Base-by-base conservation (phyloP, 257 asterid genomes). In the Ilex asprella region DNA sequence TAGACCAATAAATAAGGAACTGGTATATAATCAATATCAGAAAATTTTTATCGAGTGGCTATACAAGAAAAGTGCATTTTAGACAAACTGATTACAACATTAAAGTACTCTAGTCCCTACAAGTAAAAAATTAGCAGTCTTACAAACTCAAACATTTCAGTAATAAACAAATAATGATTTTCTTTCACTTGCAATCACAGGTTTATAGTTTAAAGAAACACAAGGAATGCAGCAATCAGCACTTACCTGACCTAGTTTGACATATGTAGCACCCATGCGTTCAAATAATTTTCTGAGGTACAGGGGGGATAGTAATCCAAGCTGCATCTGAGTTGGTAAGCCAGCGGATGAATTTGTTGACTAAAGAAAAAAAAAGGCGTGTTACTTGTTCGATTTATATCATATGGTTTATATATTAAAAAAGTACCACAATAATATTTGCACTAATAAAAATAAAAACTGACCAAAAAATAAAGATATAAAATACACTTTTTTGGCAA, bases 211-310 rank as follows among this genome's bases (percentile, higher is more conserved):
- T 7, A 0, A 56, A 31, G 30, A 49, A 52, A 32, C 32, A 64
- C 59, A 16, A 31, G 2, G 31, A 30, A 39, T 47, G 39, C 30
- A 55, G 32, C 64, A 30, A 15, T 39, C 16, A 59, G 41, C 55
- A 61, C 83, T 73, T 79, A 88, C 99, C 86, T 92, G 99, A 61
- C 99, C 97, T 73, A 92, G 73, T 75, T 92, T 92, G 56, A 93
- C 79, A 68, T 93, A 93, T 55, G 99, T 93, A 72, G 99, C 99
- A 55, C 99, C 99, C 94, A 89, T 65, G 79, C 97, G 89, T 62
- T 93, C 99, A 30, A 93, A 93, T 67, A 93, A 74, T 75, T 80
- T 87, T 79, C 99, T 83, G 83, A 93, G 75, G 76, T 93, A 93
- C 55, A 78, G 62, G 56, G 99, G 97, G 21, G 99, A 93, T 52